These are phyloP conservation scores for Colletotrichum coccodes DNA, from an alignment of 2,329 filamentous ascomycete species.

Conservation along the genomic window DNA sequence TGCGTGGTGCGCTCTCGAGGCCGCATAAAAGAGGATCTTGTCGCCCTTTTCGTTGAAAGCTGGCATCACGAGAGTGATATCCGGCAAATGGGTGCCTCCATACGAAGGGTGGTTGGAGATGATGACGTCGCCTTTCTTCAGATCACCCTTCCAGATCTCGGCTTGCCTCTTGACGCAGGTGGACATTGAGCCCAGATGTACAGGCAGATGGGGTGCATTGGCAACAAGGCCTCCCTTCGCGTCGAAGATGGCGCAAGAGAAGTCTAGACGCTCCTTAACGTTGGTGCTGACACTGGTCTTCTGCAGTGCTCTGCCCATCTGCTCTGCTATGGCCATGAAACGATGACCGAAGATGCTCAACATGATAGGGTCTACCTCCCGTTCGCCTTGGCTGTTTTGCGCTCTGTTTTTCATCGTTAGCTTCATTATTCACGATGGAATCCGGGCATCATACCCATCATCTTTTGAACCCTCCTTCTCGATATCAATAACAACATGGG, in stretches of 20 bases:
- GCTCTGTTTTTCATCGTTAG: conserved; percentile 32
- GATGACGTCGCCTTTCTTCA: conserved; percentile 83
- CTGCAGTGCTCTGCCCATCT: conserved; percentile 83
- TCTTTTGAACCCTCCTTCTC: conserved; percentile 60
- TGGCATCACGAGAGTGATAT: conserved; percentile 84
- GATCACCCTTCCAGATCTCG: conserved; percentile 80
- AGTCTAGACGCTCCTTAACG: conserved; percentile 84
- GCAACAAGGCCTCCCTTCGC: conserved; percentile 79
- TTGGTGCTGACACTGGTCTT: conserved; percentile 86
- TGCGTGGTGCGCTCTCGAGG: conserved; percentile 84
- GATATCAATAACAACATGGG: conserved; percentile 90
- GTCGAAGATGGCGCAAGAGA: conserved; percentile 85
- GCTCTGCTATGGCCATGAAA: conserved; percentile 88
- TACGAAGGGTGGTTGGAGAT: conserved; percentile 87
- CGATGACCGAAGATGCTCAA: conserved; percentile 83
- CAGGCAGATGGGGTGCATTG: conserved; percentile 82
- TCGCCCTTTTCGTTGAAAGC: conserved; percentile 74
- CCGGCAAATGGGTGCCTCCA: conserved; percentile 84
- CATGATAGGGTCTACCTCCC: conserved; percentile 74
- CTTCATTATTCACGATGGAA: conserved; percentile 33
- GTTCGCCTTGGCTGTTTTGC: conserved; percentile 30
- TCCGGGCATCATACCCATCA: conserved; percentile 32
- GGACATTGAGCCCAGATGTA: conserved; percentile 85
- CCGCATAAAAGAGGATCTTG: conserved; percentile 84
- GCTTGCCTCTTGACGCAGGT: conserved; percentile 83